Base-by-base conservation (phyloP, 345 rosid genomes). In the Orychophragmus violaceus region DNA sequence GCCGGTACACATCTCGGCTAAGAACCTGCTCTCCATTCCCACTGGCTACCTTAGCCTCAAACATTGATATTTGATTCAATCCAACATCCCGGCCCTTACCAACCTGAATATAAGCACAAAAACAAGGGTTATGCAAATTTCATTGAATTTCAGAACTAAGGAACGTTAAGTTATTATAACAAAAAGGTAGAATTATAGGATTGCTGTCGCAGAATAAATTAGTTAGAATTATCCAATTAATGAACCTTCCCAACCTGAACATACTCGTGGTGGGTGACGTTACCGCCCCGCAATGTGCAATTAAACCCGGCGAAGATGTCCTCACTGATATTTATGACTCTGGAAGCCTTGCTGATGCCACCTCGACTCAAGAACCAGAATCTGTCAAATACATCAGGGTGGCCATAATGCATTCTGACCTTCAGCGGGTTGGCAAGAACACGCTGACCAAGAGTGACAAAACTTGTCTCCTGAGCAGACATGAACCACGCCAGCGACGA, bases 21-120 rank as follows among this genome's bases (percentile, higher is more conserved):
- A 91, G 78, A 75, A 82, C 84, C 82, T 91, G 97, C 82, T 91
- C 97, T 5, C 97, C 97, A 49, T 88, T 91, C 55, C 97, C 97
- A 53, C 94, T 87, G 45, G 97, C 91, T 63, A 91, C 85, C 86
- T 90, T 88, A 37, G 93, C 95, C 80, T 90, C 95, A 52, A 90
- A 90, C 87, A 87, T 73, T 28, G 97, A 78, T 59, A 91, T 83
- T 70, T 88, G 94, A 74, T 91, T 88, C 77, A 91, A 52, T 65
- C 97, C 97, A 53, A 91, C 97, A 72, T 88, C 96, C 55, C 96
- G 82, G 57, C 97, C 97, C 77, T 91, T 91, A 4, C 91, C 97
- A 14, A 91, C 96, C 84, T 91, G 94, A 48, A 82, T 79, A 70
- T 79, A 83, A 48, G 45, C 35, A 56, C 35, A 68, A 32, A 33